Evolutionary conservation across 1,284 basidiomycete species (phyloP), one percentile per base, ranked within the genome.

Genomic region (Microbotryum saponariae): DNA sequence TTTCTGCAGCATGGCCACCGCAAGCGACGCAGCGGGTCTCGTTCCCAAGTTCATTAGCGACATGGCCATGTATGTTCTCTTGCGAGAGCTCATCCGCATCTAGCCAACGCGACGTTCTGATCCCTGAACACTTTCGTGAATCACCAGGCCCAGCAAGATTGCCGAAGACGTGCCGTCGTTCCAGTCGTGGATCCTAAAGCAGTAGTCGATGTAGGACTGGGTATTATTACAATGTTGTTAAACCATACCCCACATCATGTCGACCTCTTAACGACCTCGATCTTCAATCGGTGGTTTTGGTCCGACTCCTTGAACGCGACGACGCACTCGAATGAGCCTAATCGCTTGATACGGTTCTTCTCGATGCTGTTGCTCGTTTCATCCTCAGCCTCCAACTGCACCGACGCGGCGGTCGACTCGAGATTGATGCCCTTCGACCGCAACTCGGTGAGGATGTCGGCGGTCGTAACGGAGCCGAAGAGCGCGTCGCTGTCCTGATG

Each of bases 141-240:
- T 37, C 58, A 31, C 31, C 31, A 66, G 63, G 65, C 62, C 65
- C 1, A 33, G 27, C 42, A 66, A 66, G 50, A 60, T 67, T 25
- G 55, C 58, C 7, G 63, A 65, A 48, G 66, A 67, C 49, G 63
- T 67, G 14, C 63, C 66, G 5, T 56, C 56, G 10, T 67, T 67
- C 58, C 29, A 65, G 23, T 16, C 45, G n/a, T 67, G 66, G 66
- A 25, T 65, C 37, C 16, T 18, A 18, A 18, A 42, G 37, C 37
- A 42, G 16, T 42, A 42, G 16, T 42, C 4, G 37, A 18, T 42
- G 37, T 4, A 42, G 37, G 37, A 18, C 31, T 42, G 14, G 12
- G 37, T 42, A 42, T 42, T 42, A 42, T 42, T 42, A 18, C 14
- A 42, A 42, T 42, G 6, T 42, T 42, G 12, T 42, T 42, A 1